These are phyloP conservation scores for Umbelopsis ramanniana DNA, from an alignment of 192 early-diverging fungal species.

Conservation along the genomic window DNA sequence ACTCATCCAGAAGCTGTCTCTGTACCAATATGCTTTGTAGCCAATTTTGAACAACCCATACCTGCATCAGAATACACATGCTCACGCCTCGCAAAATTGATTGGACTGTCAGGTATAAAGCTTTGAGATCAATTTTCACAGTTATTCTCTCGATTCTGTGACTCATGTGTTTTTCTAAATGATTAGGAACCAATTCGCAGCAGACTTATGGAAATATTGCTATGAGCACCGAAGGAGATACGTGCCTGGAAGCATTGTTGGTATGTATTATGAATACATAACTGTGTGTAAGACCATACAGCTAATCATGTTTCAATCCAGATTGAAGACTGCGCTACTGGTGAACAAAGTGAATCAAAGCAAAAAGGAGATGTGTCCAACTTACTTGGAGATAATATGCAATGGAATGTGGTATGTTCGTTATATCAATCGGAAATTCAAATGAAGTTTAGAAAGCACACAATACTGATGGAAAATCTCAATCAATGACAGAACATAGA, in stretches of 20 bases:
- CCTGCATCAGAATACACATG: conserved; percentile 28
- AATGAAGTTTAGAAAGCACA: too few relatives aligned
- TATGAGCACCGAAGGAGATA: not conserved
- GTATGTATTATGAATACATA: not conserved
- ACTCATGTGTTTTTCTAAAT: too few relatives aligned
- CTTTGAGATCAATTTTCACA: not conserved
- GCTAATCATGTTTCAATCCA: not conserved
- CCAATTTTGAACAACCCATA: conserved; percentile 29
- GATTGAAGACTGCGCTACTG: not conserved
- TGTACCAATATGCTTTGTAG: conserved; percentile 36
- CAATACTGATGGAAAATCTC: not conserved
- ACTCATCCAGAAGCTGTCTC: conserved; percentile 15
- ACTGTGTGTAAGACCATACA: not conserved
- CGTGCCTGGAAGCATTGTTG: not conserved
- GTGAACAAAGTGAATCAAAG: not conserved
- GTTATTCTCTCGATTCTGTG: too few relatives aligned
- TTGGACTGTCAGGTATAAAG: not conserved
- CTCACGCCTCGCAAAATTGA: not conserved
- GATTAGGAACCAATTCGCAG: not conserved
- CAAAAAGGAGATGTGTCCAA: not conserved
- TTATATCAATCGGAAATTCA: too few relatives aligned
- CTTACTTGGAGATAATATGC: not conserved
- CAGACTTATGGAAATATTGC: not conserved
- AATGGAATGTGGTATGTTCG: not conserved
- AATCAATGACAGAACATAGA: not conserved